Percentiles rank a stretch among this genome's conserved stretches.
phyloP scores from a whole-genome alignment of 164 flowering plant species.

The Umbellularia californica region DNA sequence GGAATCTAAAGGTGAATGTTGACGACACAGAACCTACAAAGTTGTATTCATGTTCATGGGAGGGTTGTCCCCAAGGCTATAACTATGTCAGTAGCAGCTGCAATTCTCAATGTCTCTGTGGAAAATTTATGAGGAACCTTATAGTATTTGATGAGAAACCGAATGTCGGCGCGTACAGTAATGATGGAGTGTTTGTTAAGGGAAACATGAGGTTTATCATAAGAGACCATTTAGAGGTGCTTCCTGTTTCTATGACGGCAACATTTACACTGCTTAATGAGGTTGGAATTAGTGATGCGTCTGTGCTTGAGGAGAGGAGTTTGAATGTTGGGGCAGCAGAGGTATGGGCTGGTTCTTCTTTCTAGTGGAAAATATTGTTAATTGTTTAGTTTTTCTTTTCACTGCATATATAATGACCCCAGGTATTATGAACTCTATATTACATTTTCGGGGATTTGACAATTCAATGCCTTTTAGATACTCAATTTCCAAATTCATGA shows the following conservation, averaged over 20 bases:
- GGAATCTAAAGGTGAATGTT: neutral
- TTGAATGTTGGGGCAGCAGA: neutral
- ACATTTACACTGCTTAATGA: neutral
- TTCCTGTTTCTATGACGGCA: neutral
- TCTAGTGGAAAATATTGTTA: too few relatives aligned
- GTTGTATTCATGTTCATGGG: neutral
- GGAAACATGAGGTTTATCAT: too few relatives aligned
- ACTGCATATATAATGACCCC: too few relatives aligned
- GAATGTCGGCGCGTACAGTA: neutral
- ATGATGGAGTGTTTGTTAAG: neutral
- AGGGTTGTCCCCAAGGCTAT: fast-evolving
- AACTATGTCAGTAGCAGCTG: neutral
- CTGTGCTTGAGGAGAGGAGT: neutral
- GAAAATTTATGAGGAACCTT: neutral
- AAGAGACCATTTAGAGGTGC: neutral
- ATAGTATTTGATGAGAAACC: neutral
- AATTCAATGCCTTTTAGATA: too few relatives aligned
- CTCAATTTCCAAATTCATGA: too few relatives aligned
- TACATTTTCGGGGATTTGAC: too few relatives aligned
- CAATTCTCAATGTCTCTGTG: neutral
- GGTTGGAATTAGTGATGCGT: neutral
- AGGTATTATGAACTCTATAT: too few relatives aligned
- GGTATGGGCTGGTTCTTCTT: neutral
- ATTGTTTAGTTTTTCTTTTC: too few relatives aligned
- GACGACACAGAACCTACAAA: neutral